Conservation (phyloP, 371 early-diverging fungal species). For the Apophysomyces elegans region DNA sequence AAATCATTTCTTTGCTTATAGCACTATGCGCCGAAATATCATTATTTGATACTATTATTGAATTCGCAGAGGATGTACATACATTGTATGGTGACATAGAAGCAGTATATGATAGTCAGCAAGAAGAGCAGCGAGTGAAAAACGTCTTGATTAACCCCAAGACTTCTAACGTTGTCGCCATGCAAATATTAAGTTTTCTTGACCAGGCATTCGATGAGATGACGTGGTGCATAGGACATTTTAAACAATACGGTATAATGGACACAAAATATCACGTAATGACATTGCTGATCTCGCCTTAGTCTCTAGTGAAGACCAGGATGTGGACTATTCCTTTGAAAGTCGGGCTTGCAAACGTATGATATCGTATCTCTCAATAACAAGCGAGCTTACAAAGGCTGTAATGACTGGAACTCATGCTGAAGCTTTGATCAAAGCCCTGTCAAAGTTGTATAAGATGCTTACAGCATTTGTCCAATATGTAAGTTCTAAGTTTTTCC, state of each 20-base stretch:
- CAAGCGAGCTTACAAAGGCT: slow-evolving; percentile 38
- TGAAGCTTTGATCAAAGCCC: slow-evolving; percentile 46
- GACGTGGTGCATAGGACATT: slow-evolving; percentile 44
- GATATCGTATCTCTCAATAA: slow-evolving; percentile 24
- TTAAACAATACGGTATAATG: slow-evolving; percentile 34
- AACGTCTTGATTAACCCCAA: slow-evolving; percentile 45
- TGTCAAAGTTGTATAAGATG: slow-evolving; percentile 46
- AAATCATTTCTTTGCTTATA: slow-evolving; percentile 35
- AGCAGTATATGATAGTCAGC: background rate
- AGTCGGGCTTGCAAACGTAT: slow-evolving; percentile 32
- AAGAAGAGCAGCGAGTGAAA: slow-evolving; percentile 16
- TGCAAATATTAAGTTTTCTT: slow-evolving; percentile 39
- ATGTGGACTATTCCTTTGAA: slow-evolving; percentile 33
- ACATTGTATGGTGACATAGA: slow-evolving; percentile 38
- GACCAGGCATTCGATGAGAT: slow-evolving; percentile 49
- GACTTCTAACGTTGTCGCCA: slow-evolving; percentile 28
- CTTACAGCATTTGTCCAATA: slow-evolving; percentile 49
- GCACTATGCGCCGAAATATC: slow-evolving; percentile 28
- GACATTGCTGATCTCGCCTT: background rate
- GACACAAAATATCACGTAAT: background rate
- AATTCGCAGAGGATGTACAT: slow-evolving; percentile 42
- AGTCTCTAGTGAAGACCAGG: slow-evolving; percentile 7
- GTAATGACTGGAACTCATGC: slow-evolving; percentile 35
- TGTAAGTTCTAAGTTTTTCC: slow-evolving; percentile 33
- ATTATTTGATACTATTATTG: slow-evolving; percentile 35